Percentiles rank a stretch among this genome's conserved stretches.
Conservation (phyloP, 768 basidiomycete species). For the Russula sp. region DNA sequence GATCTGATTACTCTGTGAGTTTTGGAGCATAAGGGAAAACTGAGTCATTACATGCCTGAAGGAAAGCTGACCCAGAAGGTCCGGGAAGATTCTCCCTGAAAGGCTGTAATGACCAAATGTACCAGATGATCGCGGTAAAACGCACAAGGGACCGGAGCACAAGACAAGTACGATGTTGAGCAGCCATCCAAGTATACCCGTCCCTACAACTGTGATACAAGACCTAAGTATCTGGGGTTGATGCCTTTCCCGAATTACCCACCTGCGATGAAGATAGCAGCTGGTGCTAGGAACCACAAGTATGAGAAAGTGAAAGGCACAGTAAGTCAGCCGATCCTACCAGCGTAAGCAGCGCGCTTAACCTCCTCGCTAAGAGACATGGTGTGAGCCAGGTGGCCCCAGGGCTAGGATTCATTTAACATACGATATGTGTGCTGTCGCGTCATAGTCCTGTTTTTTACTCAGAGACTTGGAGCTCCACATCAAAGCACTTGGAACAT, state of each 20-base stretch:
- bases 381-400: neutral
- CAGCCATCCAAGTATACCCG: constrained; percentile 75
- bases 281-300: constrained; percentile 10
- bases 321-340: constrained; percentile 26
- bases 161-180: constrained; percentile 83
- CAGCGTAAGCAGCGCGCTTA: constrained; percentile 69
- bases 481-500: constrained; percentile 20
- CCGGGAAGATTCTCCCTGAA: constrained; percentile 59
- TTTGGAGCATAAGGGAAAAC: neutral
- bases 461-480: constrained; percentile 6
- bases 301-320: neutral
- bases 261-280: constrained; percentile 13
- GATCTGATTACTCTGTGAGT: constrained; percentile 37
- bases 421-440: constrained; percentile 76
- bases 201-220: constrained; percentile 65
- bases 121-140: constrained; percentile 6
- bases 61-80: constrained; percentile 61
- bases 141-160: constrained; percentile 70
- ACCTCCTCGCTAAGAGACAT: constrained; percentile 57
- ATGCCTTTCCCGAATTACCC: neutral
- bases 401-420: constrained; percentile 27
- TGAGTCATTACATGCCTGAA: constrained; percentile 38
- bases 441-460: constrained; percentile 58
- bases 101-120: neutral
- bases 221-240: constrained; percentile 47